These are phyloP conservation scores for Sugiyamaella americana DNA, from an alignment of 805 yeast species.

Conservation along the genomic window DNA sequence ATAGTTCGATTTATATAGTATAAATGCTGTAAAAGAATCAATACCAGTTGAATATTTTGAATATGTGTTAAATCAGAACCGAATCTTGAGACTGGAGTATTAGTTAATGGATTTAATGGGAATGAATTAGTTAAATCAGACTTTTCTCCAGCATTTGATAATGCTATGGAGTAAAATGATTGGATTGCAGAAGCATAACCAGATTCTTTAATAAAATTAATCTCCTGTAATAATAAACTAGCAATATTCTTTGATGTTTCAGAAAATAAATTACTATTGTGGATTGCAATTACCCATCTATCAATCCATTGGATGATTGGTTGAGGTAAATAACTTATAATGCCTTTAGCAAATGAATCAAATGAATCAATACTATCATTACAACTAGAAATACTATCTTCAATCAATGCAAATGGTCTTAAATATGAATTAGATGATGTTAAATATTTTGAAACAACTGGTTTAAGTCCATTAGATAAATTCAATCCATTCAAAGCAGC, in stretches of 20 bases:
- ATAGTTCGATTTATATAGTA: background rate
- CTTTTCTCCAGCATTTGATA: background rate
- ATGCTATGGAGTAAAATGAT: background rate
- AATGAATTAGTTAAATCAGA: background rate
- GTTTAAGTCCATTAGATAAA: background rate
- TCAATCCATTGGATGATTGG: background rate
- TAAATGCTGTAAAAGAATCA: background rate
- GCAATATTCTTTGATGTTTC: background rate
- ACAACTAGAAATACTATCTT: conserved; percentile 4
- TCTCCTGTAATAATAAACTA: too few relatives aligned
- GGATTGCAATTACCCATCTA: background rate
- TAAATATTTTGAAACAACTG: conserved; percentile 1
- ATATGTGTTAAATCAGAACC: background rate
- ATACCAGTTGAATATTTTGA: background rate
- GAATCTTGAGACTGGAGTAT: background rate
- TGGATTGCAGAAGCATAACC: background rate
- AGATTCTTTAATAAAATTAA: background rate
- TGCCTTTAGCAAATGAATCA: background rate
- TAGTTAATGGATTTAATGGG: background rate
- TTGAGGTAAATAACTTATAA: background rate
- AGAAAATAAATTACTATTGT: background rate
- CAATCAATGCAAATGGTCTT: conserved; percentile 10
- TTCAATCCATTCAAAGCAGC: background rate
- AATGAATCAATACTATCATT: background rate
- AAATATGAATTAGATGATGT: conserved; percentile 8